Percentiles rank a stretch among this genome's conserved stretches.
phyloP scores from a whole-genome alignment of 352 stramenopile species.

The Globisporangium parvum region DNA sequence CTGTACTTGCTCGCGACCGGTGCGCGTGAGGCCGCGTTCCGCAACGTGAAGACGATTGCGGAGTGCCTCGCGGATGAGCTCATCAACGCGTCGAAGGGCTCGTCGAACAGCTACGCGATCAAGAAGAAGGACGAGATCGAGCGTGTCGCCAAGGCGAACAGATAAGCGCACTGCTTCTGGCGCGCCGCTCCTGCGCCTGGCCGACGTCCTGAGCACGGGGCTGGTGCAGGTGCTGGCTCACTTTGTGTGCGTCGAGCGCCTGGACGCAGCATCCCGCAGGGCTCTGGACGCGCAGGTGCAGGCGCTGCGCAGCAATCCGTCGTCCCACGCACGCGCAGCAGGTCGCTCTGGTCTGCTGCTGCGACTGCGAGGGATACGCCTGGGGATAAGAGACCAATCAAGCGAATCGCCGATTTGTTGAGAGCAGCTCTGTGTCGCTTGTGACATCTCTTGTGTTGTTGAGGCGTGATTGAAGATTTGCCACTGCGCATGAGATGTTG shows the following conservation, averaged over 20 bases:
- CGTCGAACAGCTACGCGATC: slow-evolving; percentile 99
- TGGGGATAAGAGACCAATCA: slow-evolving; percentile 58
- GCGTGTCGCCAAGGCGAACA: slow-evolving; percentile 99
- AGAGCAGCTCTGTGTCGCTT: slow-evolving; percentile 43
- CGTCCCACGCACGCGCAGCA: slow-evolving; percentile 9
- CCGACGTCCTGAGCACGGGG: background rate
- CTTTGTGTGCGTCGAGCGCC: too few relatives aligned
- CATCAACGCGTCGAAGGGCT: slow-evolving; percentile 99
- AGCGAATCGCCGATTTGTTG: slow-evolving; percentile 83
- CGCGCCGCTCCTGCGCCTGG: slow-evolving; percentile 4
- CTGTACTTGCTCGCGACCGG: slow-evolving; percentile 98
- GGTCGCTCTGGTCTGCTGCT: slow-evolving; percentile 20
- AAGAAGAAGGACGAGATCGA: slow-evolving; percentile 99
- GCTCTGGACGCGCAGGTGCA: too few relatives aligned
- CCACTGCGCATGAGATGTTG: background rate
- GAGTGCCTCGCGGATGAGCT: slow-evolving; percentile 99
- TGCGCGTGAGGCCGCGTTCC: slow-evolving; percentile 97
- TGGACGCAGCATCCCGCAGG: too few relatives aligned
- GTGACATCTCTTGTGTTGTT: background rate
- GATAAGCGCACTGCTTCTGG: slow-evolving; percentile 87
- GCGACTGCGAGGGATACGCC: background rate
- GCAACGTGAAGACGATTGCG: slow-evolving; percentile 99
- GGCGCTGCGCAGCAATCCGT: background rate
- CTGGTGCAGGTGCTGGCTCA: too few relatives aligned
- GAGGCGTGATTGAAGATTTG: background rate